Base-by-base conservation (phyloP, 179 eudicot genomes). In the Drosera spatulata region DNA sequence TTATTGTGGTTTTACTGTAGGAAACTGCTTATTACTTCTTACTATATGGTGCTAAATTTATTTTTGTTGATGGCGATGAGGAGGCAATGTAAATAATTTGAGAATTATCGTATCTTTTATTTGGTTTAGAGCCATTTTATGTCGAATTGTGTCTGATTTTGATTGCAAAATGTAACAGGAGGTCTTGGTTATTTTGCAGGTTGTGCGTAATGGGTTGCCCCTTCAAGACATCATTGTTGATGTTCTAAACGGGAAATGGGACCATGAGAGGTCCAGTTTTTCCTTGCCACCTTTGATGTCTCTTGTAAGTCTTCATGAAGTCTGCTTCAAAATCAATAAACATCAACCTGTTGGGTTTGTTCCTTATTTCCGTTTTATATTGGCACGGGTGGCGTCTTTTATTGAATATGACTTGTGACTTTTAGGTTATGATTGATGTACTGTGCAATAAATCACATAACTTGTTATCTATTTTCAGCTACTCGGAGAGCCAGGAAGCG, bases 401-500 rank as follows among this genome's bases (percentile, higher is more conserved):
- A 22, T 22, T 22, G 33, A 22, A 22, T 22, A 22, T 22, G 33
- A 22, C 33, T 22, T 22, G 33, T 22, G 33, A 1, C 33, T 22
- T 22, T 22, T 22, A 22, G 33, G 33, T 22, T 22, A 22, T 22
- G 33, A 22, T 1, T 22, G 33, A 22, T 22, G 33, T 22, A 22
- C 11, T 49, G 51, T 51, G 47, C 33, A 38, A 43, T 41, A 39
- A 13, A 55, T 47, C 50, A 10, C 51, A 42, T 41, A 39, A 41
- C 41, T 57, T 45, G 63, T 46, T 57, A 71, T 49, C 67, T 54
- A 49, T 58, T 77, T 71, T 45, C 77, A 90, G 99, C 70, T 89
- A 69, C 83, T 94, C 5, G 99, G 99, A 66, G 99, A 94, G 65
- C 99, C 97, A 39, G 99, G 99, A 81, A 63, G 79, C 67, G 99